Percentiles rank a stretch among this genome's conserved stretches.
Evolutionary conservation across 257 asterid genomes (phyloP).

Genomic region (Capsicum rhomboideum): DNA sequence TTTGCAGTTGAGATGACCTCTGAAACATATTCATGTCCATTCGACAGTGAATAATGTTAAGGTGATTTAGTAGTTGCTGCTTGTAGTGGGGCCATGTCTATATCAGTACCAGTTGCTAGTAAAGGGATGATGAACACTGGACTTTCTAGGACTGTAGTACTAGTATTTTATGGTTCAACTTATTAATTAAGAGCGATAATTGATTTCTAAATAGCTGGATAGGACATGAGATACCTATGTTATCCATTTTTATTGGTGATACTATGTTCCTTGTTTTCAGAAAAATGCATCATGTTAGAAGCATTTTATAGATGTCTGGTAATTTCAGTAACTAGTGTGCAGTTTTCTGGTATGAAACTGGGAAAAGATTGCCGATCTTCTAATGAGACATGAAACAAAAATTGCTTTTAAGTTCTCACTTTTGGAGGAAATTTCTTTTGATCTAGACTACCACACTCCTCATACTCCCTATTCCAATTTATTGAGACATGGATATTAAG

Average conservation of each 20-base stretch:
- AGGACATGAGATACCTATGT: not conserved
- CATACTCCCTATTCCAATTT: not conserved
- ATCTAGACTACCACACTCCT: not conserved
- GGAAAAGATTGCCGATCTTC: not conserved
- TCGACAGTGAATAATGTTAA: not conserved
- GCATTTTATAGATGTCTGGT: not conserved
- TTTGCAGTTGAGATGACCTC: not conserved
- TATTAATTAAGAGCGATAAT: not conserved
- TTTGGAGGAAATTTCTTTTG: not conserved
- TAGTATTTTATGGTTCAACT: not conserved
- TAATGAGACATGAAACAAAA: not conserved
- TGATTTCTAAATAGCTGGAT: not conserved
- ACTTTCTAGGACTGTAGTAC: not conserved
- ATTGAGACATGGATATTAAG: not conserved
- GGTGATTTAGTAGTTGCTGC: not conserved
- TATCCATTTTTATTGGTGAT: not conserved
- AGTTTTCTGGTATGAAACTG: not conserved
- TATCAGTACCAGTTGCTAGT: not conserved
- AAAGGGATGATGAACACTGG: not conserved
- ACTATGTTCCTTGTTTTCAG: not conserved
- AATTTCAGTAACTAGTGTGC: not conserved
- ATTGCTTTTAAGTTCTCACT: not conserved
- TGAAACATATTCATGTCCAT: not conserved
- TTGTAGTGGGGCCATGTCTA: not conserved
- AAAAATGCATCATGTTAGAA: not conserved